These are phyloP conservation scores for Malassezia brasiliensis DNA, from an alignment of 1,284 basidiomycete species.

Conservation along the genomic window DNA sequence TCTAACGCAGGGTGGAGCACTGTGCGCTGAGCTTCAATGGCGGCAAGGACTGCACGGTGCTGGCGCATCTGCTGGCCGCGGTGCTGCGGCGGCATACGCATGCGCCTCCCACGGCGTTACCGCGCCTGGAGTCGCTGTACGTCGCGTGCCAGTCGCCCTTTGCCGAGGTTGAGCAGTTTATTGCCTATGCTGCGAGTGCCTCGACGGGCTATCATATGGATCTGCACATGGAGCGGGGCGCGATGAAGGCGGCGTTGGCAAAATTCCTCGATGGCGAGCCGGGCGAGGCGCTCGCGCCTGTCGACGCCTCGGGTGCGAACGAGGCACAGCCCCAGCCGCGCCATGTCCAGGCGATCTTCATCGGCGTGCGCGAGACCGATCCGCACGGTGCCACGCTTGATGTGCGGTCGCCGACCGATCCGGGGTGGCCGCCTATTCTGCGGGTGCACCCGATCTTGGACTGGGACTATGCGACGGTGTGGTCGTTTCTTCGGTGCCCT, in stretches of 20 bases:
- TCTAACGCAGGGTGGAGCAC: slow-evolving; percentile 50
- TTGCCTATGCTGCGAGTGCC: slow-evolving; percentile 55
- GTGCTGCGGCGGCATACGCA: slow-evolving; percentile 52
- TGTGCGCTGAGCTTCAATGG: slow-evolving; percentile 78
- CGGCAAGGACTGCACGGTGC: slow-evolving; percentile 88
- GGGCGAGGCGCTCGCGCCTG: slow-evolving; percentile 42
- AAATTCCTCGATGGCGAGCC: slow-evolving; percentile 55
- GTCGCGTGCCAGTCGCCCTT: slow-evolving; percentile 86
- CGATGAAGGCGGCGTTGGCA: slow-evolving; percentile 71
- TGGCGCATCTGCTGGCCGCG: slow-evolving; percentile 77
- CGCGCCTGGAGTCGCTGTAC: slow-evolving; percentile 69
- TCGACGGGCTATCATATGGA: slow-evolving; percentile 63
- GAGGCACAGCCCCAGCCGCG: slow-evolving; percentile 1
- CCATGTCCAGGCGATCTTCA: slow-evolving; percentile 65
- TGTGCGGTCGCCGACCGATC: slow-evolving; percentile 29
- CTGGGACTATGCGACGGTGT: slow-evolving; percentile 82
- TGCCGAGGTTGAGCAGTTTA: slow-evolving; percentile 71
- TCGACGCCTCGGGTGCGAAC: no score
- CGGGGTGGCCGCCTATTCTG: slow-evolving; percentile 76
- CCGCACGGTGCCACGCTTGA: slow-evolving; percentile 61
- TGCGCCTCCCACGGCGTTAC: slow-evolving; percentile 22
- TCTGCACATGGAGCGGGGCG: slow-evolving; percentile 64
- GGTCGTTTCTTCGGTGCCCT: slow-evolving; percentile 70
- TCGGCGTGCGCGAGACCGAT: slow-evolving; percentile 78
- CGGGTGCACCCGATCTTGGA: slow-evolving; percentile 91